Evolutionary conservation across 1,284 basidiomycete species (phyloP), one percentile per base, ranked within the genome.

Genomic region (Sutorius eximius): DNA sequence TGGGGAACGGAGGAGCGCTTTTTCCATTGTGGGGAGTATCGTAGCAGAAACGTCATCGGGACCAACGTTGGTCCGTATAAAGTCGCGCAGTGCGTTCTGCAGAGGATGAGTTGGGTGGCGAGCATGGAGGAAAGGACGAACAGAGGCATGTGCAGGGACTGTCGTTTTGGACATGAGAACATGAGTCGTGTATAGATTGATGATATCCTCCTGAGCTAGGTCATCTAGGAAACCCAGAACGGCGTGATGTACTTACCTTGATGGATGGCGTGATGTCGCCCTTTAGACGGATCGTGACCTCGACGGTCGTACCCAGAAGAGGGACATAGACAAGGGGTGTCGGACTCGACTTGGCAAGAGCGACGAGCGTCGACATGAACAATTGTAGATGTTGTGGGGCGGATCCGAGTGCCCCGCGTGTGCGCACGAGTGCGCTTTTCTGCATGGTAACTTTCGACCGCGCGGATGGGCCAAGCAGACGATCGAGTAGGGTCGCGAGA

Each of bases 1-100:
- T 1, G 91, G 89, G 4, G 87, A 87, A 34, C 87, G 82, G 6
- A 91, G 69, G 2, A 92, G 66, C 0, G 87, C 80, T 61, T 91
- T 92, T 64, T 93, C 89, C 53, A 89, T 80, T 0, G 78, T 77
- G 0, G 89, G 86, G 0, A 91, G 71, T 36, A 92, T 72, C 0
- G 69, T 63, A 13, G 70, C 66, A 3, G 67, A 68, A 33, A 92
- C 73, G 43, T 89, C 83, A 0, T 79, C 75, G 2, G 75, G 65
- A 0, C 75, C 75, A 8, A 89, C 65, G 46, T 75, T 80, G 0
- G 71, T 76, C 11, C 70, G 64, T 55, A 91, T 79, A 68, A 92
- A 89, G 57, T 85, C 86, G 50, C 79, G 65, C 20, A 89, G 73
- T 18, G 81, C 76, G 24, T 61, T 66, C 83, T 85, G 51, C 7